phyloP scores from a whole-genome alignment of 371 early-diverging fungal species.

The Mortierella sp. region DNA sequence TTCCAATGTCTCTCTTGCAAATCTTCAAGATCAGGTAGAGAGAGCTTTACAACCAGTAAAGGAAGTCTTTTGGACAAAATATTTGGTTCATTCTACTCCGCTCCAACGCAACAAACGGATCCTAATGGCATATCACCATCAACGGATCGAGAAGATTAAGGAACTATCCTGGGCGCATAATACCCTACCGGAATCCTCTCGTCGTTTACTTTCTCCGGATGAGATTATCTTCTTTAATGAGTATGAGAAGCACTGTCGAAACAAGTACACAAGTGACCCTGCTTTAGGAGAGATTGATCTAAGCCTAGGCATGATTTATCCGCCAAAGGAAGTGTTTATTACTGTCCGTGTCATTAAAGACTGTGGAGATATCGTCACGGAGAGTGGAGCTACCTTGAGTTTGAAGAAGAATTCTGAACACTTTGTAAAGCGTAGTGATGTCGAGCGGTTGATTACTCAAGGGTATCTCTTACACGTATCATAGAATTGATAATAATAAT shows the following conservation, averaged over 20 bases:
- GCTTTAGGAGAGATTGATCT: conserved; percentile 78
- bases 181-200: conserved; percentile 23
- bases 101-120: conserved; percentile 87
- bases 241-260: conserved; percentile 72
- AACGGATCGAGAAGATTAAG: conserved; percentile 78
- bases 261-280: conserved; percentile 27
- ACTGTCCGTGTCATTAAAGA: conserved; percentile 90
- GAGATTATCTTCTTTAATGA: conserved; percentile 75
- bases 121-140: conserved; percentile 89
- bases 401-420: conserved; percentile 85
- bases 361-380: conserved; percentile 90
- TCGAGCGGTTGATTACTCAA: conserved; percentile 87
- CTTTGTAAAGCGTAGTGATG: conserved; percentile 87
- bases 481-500: conserved; percentile 16
- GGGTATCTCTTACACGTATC: conserved; percentile 83
- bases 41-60: conserved; percentile 32
- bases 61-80: conserved; percentile 51
- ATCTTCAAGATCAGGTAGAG: conserved; percentile 13
- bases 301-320: conserved; percentile 77
- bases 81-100: conserved; percentile 65
- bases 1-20: conserved; percentile 35
- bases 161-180: conserved; percentile 77
- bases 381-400: conserved; percentile 77
- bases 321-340: conserved; percentile 90
- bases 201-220: conserved; percentile 60